Percentiles rank a stretch among this genome's conserved stretches.
These are phyloP conservation scores for Coleophoma crateriformis DNA, from an alignment of 2,329 filamentous ascomycete genomes.

Conservation along the genomic window DNA sequence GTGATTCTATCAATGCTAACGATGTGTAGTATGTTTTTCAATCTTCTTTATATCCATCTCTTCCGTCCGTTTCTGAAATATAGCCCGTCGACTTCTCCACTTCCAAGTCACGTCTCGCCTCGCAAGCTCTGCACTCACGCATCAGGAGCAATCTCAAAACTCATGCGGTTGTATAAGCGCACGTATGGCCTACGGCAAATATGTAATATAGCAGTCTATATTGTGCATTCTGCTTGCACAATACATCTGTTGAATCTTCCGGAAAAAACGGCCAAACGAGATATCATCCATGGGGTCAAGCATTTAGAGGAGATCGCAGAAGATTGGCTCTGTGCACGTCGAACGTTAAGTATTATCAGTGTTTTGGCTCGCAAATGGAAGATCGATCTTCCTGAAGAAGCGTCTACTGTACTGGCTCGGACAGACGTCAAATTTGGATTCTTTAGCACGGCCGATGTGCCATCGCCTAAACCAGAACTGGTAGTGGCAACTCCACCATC, in stretches of 20 bases:
- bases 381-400: conserved; percentile 81
- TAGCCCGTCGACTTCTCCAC: conserved; percentile 70
- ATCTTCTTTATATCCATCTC: conserved; percentile 90
- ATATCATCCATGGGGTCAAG: conserved; percentile 85
- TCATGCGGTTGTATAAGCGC: conserved; percentile 92
- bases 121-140: conserved; percentile 87
- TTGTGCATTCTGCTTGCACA: conserved; percentile 88
- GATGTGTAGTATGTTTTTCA: conserved; percentile 82
- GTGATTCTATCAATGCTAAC: conserved; percentile 17
- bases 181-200: conserved; percentile 88
- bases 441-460: conserved; percentile 41
- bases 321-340: conserved; percentile 84
- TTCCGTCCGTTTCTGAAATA: conserved; percentile 96
- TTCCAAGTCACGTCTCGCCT: conserved; percentile 83
- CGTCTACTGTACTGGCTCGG: conserved; percentile 66
- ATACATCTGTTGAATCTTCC: conserved; percentile 91
- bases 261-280: conserved; percentile 82
- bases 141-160: conserved; percentile 82
- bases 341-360: conserved; percentile 79
- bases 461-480: conserved; percentile 25
- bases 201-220: conserved; percentile 94
- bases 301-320: conserved; percentile 95
- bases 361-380: conserved; percentile 86
- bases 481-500: conserved; percentile 17
- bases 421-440: conserved; percentile 76